These are phyloP conservation scores for Nemania diffusa DNA, from an alignment of 2,329 filamentous ascomycete species.

Conservation along the genomic window DNA sequence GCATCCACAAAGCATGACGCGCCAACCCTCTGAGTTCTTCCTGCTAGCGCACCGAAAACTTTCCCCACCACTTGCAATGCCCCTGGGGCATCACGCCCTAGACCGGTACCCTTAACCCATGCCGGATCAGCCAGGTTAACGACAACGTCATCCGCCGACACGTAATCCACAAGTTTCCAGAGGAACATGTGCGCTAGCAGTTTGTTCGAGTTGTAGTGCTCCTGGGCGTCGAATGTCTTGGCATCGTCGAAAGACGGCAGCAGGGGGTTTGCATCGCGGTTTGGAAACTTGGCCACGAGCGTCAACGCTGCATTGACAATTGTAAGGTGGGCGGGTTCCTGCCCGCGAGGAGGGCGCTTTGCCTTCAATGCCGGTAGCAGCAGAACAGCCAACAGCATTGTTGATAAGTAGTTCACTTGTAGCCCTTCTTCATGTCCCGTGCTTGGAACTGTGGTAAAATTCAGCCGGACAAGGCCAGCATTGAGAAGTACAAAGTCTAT, in stretches of 20 bases:
- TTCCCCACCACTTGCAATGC: not conserved
- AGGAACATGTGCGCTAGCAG: constrained; percentile 50
- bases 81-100: constrained; percentile 48
- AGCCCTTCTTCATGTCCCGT: constrained; percentile 36
- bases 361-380: constrained; percentile 32
- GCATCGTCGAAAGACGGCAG: constrained; percentile 35
- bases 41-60: constrained; percentile 41
- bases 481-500: constrained; percentile 39
- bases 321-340: constrained; percentile 29
- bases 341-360: constrained; percentile 2
- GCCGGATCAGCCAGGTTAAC: constrained; percentile 62
- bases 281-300: constrained; percentile 14
- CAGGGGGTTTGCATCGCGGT: constrained; percentile 13
- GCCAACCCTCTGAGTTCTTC: constrained; percentile 50
- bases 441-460: constrained; percentile 10
- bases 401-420: constrained; percentile 38
- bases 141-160: constrained; percentile 54
- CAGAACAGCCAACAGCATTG: constrained; percentile 26
- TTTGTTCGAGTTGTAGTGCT: constrained; percentile 41
- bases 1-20: constrained; percentile 62
- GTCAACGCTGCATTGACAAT: constrained; percentile 29
- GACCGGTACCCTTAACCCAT: constrained; percentile 54
- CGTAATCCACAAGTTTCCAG: constrained; percentile 50
- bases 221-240: constrained; percentile 24
- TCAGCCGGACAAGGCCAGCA: constrained; percentile 21